Evolutionary conservation across 169 alveolate genomes (phyloP), one percentile per base, ranked within the genome.

Genomic region (Plasmodium inui): DNA sequence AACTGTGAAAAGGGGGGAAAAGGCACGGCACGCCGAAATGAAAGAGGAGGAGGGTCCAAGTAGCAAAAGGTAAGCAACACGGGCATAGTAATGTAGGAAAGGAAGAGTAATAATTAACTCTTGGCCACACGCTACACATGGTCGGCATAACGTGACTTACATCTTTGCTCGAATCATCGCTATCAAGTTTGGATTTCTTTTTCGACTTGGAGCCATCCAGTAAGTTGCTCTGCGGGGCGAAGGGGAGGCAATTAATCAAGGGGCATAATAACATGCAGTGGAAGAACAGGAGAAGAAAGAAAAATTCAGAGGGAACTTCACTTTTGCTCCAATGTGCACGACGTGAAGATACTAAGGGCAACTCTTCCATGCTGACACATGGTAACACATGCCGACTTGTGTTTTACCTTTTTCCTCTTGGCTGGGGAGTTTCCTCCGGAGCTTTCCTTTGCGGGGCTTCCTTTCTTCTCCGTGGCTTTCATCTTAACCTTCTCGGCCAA

Each of bases 401-500:
- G 14, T 26, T 73, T 88, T 88, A 88, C 94, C 85, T 80, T 88
- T 32, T 39, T 37, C 32, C 72, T 88, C 37, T 80, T 46, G 32
- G 83, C 17, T 19, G 94, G 81, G 22, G 84, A 46, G 22, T 19
- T 30, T 28, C 76, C 71, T 28, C 89, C 90, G 19, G 61, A 8
- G 8, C 74, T 79, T 55, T 79, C 72, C 71, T 86, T 86, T 26
- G 61, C 46, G 12, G 81, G 55, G 17, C 46, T 7, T 14, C 28
- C 39, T 19, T 61, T 80, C 9, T 76, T 76, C 71, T 88, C 94
- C 19, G 22, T 26, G 39, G 28, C 72, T 39, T 88, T 88, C 94
- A 72, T 70, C 37, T 88, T 88, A 19, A 88, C 55, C 37, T 78
- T 88, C 72, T 88, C 94, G 14, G 94, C 88, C 71, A 88, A 44